Evolutionary conservation across 202 grass and related monocot species (phyloP), one percentile per base, ranked within the genome.

Genomic region (Carex arenaria): DNA sequence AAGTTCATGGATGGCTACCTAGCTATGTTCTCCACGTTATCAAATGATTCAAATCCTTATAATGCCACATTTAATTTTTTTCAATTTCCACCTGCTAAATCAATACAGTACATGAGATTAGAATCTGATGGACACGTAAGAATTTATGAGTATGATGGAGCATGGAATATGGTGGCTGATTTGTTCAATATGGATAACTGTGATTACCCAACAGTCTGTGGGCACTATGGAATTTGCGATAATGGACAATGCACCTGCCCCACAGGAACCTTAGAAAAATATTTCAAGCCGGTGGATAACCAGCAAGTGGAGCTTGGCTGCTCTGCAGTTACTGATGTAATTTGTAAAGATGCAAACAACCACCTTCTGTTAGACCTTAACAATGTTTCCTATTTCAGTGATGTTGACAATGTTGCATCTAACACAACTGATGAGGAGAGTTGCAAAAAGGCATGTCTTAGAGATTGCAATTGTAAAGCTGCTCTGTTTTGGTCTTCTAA

Each of bases 201-300:
- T 85, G 71, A 68, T 53, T 89, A 84, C 23, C 90, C 87, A 79
- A 65, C 84, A 80, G 64, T 80, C 30, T 89, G 90, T 85, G 90
- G 87, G 1, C 66, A 83, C 30, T 92, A 87, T 83, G 87, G 90
- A 45, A 85, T 87, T 79, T 87, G 87, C 32, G 64, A 49, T 0
- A 0, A 87, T 63, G 82, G 71, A 54, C 82, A 92, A 51, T 92
- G 87, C 78, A 89, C 10, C 3, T 87, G 87, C 30, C 85, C 42
- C 42, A 7, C 7, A 45, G 1, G 7, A 10, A 9, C 42, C 42
- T 45, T 82, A 2, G 80, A 36, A 61, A 65, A 3, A 17, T 12
- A 84, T 11, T 92, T 92, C 38, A 66, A 77, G 19, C 18, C 26
- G 52, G 56, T 85, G 28, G 30, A 92, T 87, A 10, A 61, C 49